phyloP scores from a whole-genome alignment of 2,329 filamentous ascomycete genomes.

The Fusarium humuli region DNA sequence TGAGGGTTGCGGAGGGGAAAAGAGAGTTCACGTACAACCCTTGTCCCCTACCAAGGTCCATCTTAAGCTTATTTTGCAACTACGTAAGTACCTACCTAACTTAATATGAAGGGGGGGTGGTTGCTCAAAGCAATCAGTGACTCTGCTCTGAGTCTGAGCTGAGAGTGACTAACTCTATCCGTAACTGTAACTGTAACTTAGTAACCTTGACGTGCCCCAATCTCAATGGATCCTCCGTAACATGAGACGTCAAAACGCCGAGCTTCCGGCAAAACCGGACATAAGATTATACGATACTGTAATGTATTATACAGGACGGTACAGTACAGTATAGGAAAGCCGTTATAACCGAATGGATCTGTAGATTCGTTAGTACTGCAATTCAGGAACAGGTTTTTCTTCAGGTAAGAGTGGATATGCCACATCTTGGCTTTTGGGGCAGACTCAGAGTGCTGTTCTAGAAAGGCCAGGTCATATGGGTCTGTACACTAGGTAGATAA shows the following conservation, averaged over 20 bases:
- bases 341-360: constrained; percentile 39
- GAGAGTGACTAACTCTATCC: constrained; percentile 3
- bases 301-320: neutral
- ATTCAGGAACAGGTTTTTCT: constrained; percentile 13
- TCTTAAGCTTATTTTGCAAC: constrained; percentile 48
- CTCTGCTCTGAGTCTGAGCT: neutral
- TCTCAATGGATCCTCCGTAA: constrained; percentile 5
- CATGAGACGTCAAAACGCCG: constrained; percentile 33
- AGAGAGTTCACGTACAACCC: constrained; percentile 28
- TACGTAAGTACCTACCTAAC: constrained; percentile 1
- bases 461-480: neutral
- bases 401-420: constrained; percentile 14
- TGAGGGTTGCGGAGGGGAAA: neutral
- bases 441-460: neutral
- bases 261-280: constrained; percentile 45
- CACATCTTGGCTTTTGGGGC: neutral
- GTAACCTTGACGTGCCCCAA: neutral
- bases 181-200: constrained; percentile 1
- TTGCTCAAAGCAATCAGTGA: constrained; percentile 23
- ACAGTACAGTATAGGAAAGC: constrained; percentile 1
- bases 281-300: constrained; percentile 14
- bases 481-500: neutral
- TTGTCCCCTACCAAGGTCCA: constrained; percentile 34
- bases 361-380: neutral
- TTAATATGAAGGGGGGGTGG: neutral